Evolutionary conservation across 164 flowering plant genomes (phyloP), one percentile per base, ranked within the genome.

Genomic region (Vitis rupestris): DNA sequence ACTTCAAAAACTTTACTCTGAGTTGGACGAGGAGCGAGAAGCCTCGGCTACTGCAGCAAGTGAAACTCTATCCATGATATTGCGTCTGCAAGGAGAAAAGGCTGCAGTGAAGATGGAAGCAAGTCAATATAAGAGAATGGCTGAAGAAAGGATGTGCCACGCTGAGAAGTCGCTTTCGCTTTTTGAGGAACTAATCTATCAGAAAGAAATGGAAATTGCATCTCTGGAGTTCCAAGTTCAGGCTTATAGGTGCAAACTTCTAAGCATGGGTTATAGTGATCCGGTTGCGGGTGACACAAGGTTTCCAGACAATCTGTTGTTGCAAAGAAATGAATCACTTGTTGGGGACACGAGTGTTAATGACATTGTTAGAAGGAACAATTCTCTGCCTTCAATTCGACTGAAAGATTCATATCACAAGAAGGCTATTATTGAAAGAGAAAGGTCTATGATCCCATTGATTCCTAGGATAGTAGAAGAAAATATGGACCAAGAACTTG

Each of bases 1-100:
- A 62, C 80, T 95, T 19, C 91, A 88, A 52, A 81, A 87, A 54
- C 93, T 95, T 1, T 81, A 86, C 73, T 23, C 53, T 8, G 99
- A 95, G 67, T 70, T 95, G 50, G 99, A 95, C 31, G 83, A 73
- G 65, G 99, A 95, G 66, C 79, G 99, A 74, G 99, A 95, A 74
- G 87, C 97, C 12, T 81, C 99, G 0, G 78, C 89, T 7, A 69
- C 90, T 10, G 94, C 99, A 6, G 90, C 91, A 5, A 87, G 77
- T 67, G 98, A 93, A 76, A 87, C 97, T 14, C 51, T 95, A 17
- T 86, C 98, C 0, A 90, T 91, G 91, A 95, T 95, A 16, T 67
- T 89, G 70, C 91, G 97, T 11, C 59, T 95, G 63, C 99, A 95
- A 77, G 93, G 83, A 27, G 97, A 90, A 69, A 91, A 87, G 75